Percentiles rank a stretch among this genome's conserved stretches.
These are phyloP conservation scores for Neurospora sp. DNA, from an alignment of 495 filamentous ascomycete genomes.

Conservation along the genomic window DNA sequence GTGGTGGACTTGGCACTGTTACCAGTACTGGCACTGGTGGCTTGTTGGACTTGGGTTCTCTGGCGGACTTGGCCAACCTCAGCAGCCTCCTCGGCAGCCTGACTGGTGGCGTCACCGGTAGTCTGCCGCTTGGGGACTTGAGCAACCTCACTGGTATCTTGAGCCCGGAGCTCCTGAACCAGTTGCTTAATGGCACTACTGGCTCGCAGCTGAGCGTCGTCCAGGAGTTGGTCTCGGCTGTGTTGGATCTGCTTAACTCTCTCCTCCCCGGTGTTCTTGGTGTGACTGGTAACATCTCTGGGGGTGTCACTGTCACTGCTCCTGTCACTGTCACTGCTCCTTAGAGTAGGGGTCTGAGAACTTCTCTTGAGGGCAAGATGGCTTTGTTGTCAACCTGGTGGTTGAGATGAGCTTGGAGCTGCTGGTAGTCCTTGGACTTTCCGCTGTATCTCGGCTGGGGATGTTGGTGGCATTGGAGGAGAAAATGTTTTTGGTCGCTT, in stretches of 20 bases:
- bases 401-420: neutral
- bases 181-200: neutral
- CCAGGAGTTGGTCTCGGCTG: neutral
- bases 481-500: neutral
- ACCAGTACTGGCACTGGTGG: neutral
- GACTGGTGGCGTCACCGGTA: neutral
- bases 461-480: neutral
- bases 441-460: neutral
- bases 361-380: neutral
- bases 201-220: neutral
- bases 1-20: neutral
- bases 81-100: neutral
- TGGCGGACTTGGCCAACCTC: neutral
- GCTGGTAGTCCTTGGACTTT: neutral
- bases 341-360: neutral
- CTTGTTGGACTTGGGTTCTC: neutral
- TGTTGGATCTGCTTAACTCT: neutral
- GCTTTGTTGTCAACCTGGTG: neutral
- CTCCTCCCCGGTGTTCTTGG: neutral
- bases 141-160: neutral
- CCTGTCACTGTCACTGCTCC: neutral
- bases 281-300: neutral
- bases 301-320: neutral
- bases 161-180: neutral
- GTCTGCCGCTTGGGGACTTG: neutral